Conservation (phyloP, 129 eudicot genomes). For the Flaveria trinervia region DNA sequence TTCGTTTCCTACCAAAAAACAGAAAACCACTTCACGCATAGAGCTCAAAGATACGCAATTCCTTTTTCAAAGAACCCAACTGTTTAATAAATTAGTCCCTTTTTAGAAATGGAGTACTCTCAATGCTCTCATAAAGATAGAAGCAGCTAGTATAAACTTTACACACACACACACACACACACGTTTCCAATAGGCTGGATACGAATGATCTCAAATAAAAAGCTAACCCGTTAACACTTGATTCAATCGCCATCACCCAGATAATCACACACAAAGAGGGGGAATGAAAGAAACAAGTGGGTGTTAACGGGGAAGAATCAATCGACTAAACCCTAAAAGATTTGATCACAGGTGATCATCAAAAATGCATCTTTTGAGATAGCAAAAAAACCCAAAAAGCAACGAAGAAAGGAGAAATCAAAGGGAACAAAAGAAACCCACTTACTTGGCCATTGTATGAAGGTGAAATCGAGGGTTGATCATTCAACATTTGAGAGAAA, state of each 20-base stretch:
- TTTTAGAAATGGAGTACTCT: conserved; percentile 2
- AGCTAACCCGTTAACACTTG: neutral
- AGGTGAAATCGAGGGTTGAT: conserved; percentile 16
- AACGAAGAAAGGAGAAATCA: neutral
- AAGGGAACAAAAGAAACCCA: neutral
- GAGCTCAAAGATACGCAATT: conserved; percentile 12
- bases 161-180: too few species aligned
- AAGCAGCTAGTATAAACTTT: too few species aligned
- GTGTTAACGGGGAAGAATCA: neutral
- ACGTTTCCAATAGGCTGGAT: neutral
- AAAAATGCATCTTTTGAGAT: neutral
- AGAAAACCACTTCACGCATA: neutral
- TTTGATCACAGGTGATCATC: conserved; percentile 4
- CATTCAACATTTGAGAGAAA: conserved; percentile 15
- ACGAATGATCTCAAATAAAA: neutral
- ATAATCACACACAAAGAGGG: conserved; percentile 7
- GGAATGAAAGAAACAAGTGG: too few species aligned
- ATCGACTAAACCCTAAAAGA: conserved; percentile 3
- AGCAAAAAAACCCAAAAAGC: neutral
- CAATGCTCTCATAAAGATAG: neutral
- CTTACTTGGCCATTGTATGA: conserved; percentile 42
- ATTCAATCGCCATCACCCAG: conserved; percentile 1
- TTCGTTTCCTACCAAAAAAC: neutral
- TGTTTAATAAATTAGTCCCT: neutral
- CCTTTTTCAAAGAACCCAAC: neutral